Base-by-base conservation (phyloP, 192 early-diverging fungal species). In the Rhizophagus prolifer region DNA sequence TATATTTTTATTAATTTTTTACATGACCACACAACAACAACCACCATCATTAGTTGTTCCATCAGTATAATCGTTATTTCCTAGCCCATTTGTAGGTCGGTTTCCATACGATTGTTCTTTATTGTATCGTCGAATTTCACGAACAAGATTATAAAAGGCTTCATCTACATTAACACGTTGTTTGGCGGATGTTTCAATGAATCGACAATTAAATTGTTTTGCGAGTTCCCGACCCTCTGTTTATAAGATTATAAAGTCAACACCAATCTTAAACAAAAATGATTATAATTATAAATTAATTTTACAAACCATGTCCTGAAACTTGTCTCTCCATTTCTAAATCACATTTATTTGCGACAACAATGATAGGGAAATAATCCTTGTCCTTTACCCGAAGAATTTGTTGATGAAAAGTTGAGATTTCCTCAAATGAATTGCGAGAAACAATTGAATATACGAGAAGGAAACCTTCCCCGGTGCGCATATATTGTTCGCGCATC, bases 401-500 rank as follows among this genome's bases (percentile, higher is more conserved):
- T 83, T 97, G 97, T 78, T 97, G 91, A 81, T 92, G 90, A 82
- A 98, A 97, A 25, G 90, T 91, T 41, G 89, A 91, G 77, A 98
- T 92, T 81, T 95, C 92, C 72, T 96, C 94, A 83, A 96, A 97
- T 34, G 95, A 94, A 77, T 91, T 88, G 58, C 95, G 90, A 28
- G 95, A 94, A 67, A 93, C 96, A 78, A 97, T 97, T 70, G 90
- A 92, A 85, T 97, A 98, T 14, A 96, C 94, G 9, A 97, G 85
- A 60, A 98, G 79, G 79, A 98, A 98, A 14, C 95, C 97, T 82
- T 98, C 96, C 58, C 97, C 96, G 69, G 94, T 93, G 19, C 95
- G 91, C 88, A 97, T 97, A 88, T 96, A 98, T 83, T 98, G 95
- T 82, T 98, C 97, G 30, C 96, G 88, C 86, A 98, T 92, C 7